Percentiles rank a stretch among this genome's conserved stretches.
These are phyloP conservation scores for Plasmopara halstedii DNA, from an alignment of 352 stramenopile genomes.

Conservation along the genomic window DNA sequence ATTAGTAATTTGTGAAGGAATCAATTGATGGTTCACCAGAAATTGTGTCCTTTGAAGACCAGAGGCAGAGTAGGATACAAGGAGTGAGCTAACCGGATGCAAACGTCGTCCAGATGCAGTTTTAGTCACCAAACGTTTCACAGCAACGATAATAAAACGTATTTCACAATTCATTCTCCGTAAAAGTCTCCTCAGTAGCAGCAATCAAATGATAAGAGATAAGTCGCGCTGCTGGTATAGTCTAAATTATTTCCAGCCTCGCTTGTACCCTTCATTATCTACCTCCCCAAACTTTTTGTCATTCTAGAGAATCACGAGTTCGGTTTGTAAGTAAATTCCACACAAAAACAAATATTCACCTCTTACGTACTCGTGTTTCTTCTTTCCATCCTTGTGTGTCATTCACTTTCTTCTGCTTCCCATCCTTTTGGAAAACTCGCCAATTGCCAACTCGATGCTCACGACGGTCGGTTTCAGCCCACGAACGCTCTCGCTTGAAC, in stretches of 20 bases:
- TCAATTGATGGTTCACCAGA: not conserved
- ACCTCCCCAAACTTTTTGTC: slow-evolving; percentile 56
- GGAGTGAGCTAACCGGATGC: slow-evolving; percentile 52
- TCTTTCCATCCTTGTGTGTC: slow-evolving; percentile 55
- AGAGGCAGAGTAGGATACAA: slow-evolving; percentile 40
- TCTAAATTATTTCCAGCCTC: slow-evolving; percentile 68
- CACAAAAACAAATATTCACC: not conserved
- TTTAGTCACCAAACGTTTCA: slow-evolving; percentile 32
- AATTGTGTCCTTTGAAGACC: not conserved
- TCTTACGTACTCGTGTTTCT: slow-evolving; percentile 41
- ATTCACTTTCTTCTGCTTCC: slow-evolving; percentile 56
- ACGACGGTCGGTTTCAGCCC: slow-evolving; percentile 66
- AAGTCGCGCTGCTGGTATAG: slow-evolving; percentile 8
- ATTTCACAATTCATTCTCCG: slow-evolving; percentile 30
- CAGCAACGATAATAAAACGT: slow-evolving; percentile 38
- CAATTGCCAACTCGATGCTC: slow-evolving; percentile 77
- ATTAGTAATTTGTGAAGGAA: not conserved
- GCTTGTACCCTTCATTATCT: slow-evolving; percentile 74
- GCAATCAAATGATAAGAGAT: slow-evolving; percentile 7
- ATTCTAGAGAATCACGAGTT: slow-evolving; percentile 20
- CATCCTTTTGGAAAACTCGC: slow-evolving; percentile 69
- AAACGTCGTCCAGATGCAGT: slow-evolving; percentile 54
- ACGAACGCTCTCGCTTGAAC: slow-evolving; percentile 72
- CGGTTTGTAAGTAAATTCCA: slow-evolving; percentile 1
- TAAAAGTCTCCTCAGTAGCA: slow-evolving; percentile 14